Percentiles rank a stretch among this genome's conserved stretches.
These are phyloP conservation scores for Polytrichum commune DNA, from an alignment of 225 moss, liverwort and hornwort species.

Conservation along the genomic window DNA sequence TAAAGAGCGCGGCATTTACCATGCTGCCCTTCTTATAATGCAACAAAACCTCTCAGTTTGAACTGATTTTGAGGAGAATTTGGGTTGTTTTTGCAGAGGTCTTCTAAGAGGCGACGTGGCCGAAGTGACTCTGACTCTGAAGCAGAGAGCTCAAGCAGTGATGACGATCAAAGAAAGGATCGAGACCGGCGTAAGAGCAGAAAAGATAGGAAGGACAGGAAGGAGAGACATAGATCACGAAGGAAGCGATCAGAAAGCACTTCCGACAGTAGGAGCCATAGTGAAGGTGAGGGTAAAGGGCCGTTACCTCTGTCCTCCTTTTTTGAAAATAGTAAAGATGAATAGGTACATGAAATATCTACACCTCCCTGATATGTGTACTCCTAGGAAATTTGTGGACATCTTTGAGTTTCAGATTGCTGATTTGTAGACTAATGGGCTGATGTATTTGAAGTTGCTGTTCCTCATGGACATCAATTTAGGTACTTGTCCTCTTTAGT, in stretches of 20 bases:
- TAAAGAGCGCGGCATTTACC: no score
- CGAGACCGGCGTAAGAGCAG: slow-evolving; percentile 73
- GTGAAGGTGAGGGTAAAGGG: slow-evolving; percentile 65
- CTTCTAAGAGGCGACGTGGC: slow-evolving; percentile 75
- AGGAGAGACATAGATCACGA: slow-evolving; percentile 76
- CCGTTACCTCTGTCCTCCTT: slow-evolving; percentile 85
- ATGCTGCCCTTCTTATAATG: no score
- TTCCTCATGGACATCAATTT: no score
- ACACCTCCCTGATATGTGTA: no score
- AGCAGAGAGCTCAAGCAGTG: slow-evolving; percentile 75
- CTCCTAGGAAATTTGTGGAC: no score
- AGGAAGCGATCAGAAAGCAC: slow-evolving; percentile 74
- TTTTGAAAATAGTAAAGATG: slow-evolving; percentile 77
- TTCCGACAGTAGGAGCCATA: slow-evolving; percentile 73
- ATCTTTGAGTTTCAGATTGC: no score
- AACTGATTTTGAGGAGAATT: no score
- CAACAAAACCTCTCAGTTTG: no score
- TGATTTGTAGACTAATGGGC: no score
- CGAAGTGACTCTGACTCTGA: slow-evolving; percentile 83
- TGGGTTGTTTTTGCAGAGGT: slow-evolving; percentile 51
- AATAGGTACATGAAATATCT: slow-evolving; percentile 12
- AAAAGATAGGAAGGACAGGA: slow-evolving; percentile 73
- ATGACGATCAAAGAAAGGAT: slow-evolving; percentile 72
- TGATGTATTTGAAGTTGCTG: no score
- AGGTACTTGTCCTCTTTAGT: no score